These are phyloP conservation scores for Penicillium coffeae DNA, from an alignment of 495 filamentous ascomycete genomes.

Conservation along the genomic window DNA sequence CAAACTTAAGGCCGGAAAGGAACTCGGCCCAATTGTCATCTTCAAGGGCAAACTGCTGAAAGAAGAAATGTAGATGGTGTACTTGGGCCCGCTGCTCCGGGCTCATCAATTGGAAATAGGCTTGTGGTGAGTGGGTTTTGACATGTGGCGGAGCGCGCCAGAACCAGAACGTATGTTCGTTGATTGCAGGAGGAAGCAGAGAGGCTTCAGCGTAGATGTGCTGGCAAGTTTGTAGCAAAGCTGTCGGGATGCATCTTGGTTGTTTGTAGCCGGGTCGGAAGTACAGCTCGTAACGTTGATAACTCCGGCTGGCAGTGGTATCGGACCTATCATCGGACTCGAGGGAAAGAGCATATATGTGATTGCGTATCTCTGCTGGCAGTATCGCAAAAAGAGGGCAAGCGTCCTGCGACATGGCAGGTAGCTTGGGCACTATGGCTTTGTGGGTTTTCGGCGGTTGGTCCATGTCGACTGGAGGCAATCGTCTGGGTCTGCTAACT, in stretches of 20 bases:
- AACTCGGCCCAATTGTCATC: conserved; percentile 3
- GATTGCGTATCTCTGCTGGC: conserved; percentile 15
- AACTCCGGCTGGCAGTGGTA: not conserved
- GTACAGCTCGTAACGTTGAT: conserved; percentile 12
- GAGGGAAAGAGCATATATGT: conserved; percentile 6
- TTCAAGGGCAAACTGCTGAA: conserved; percentile 12
- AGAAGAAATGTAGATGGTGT: conserved; percentile 9
- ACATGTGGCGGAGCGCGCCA: conserved; percentile 13
- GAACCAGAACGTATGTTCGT: conserved; percentile 19
- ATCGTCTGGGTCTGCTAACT: too few species aligned
- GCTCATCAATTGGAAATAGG: conserved; percentile 12
- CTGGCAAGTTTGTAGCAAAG: conserved; percentile 19
- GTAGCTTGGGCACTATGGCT: not conserved
- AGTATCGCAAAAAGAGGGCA: conserved; percentile 8
- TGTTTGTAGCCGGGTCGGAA: conserved; percentile 18
- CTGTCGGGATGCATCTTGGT: conserved; percentile 12
- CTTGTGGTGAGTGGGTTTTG: conserved; percentile 1
- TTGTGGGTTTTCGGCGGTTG: too few species aligned
- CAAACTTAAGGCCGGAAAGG: conserved; percentile 1
- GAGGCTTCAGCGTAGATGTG: conserved; percentile 17
- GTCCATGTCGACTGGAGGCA: too few species aligned
- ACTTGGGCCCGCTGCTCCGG: conserved; percentile 11
- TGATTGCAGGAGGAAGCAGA: conserved; percentile 13
- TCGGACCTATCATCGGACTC: conserved; percentile 8
- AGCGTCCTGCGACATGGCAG: conserved; percentile 4